phyloP scores from a whole-genome alignment of 2,329 filamentous ascomycete species.

The Pleomassaria siparia region DNA sequence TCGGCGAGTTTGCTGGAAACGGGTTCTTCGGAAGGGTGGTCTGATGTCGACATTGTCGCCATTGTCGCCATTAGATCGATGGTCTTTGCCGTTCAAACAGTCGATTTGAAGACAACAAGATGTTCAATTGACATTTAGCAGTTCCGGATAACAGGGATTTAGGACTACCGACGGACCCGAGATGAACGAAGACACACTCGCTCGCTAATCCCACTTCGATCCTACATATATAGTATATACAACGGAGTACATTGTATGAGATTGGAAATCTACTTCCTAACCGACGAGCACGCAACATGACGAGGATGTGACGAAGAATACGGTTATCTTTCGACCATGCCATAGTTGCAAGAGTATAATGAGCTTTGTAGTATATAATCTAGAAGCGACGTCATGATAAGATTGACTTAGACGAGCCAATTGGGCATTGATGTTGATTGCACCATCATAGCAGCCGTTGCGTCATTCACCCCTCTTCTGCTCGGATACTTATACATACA shows the following conservation, averaged over 20 bases:
- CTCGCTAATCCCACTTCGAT: not conserved
- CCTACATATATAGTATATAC: not conserved
- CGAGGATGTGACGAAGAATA: slow-evolving; percentile 1
- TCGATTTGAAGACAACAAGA: no score
- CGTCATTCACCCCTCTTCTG: slow-evolving; percentile 6
- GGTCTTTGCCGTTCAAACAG: no score
- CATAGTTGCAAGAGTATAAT: not conserved
- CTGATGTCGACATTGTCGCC: slow-evolving; percentile 3
- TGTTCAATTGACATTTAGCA: no score
- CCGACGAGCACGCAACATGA: slow-evolving; percentile 8
- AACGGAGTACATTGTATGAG: not conserved
- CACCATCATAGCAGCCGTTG: slow-evolving; percentile 14
- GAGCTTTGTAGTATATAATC: not conserved
- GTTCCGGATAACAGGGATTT: not conserved
- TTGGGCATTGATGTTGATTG: slow-evolving; percentile 3
- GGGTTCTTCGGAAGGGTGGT: slow-evolving; percentile 1
- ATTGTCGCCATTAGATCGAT: no score
- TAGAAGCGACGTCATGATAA: not conserved
- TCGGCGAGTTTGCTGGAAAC: slow-evolving; percentile 5
- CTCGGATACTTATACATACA: not conserved
- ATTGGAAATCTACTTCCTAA: not conserved
- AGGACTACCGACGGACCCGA: not conserved
- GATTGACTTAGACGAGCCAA: not conserved
- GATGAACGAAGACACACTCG: not conserved
- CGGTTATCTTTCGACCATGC: not conserved